Evolutionary conservation across 1,139 yeast species (phyloP), one percentile per base, ranked within the genome.

Genomic region (Saccharomyces hybrid): DNA sequence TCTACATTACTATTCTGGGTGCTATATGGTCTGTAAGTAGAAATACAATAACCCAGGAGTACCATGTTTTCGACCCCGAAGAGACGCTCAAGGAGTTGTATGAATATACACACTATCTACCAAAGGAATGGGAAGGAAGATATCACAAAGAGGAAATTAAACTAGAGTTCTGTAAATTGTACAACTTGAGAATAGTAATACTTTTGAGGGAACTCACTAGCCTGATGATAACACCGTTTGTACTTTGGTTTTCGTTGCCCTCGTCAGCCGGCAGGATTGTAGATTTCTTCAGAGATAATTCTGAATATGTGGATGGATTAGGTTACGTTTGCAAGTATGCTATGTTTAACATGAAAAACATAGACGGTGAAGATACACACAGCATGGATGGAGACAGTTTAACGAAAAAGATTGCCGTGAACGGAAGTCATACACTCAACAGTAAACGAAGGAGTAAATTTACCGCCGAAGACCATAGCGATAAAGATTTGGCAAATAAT

Each of bases 251-350:
- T 67, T 82, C 89, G 31, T 74, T 93, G 30, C 89, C 96, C 13
- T 78, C 78, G 51, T 78, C 82, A 50, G 77, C 93, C 14, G 91
- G 88, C 34, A 76, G 81, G 41, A 86, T 93, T 48, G 81, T 93
- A 42, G 98, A 93, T 67, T 93, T 93, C 65, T 88, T 91, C 70
- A 73, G 98, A 55, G 97, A 93, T 58, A 86, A 82, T 62, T 84
- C 96, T 9, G 83, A 90, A 11, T 95, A 91, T 68, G 89, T 91
- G 50, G 98, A 91, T 72, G 98, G 97, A 0, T 74, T 93, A 49
- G 99, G 99, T 0, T 87, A 91, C 65, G 96, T 93, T 41, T 93
- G 99, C 67, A 85, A 88, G 48, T 89, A 84, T 76, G 98, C 99
- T 2, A 87, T 88, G 83, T 95, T 93, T 71, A 87, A 88, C 63